Evolutionary conservation across 140 eudicot species (phyloP), one percentile per base, ranked within the genome.

Genomic region (Anethum foeniculum): DNA sequence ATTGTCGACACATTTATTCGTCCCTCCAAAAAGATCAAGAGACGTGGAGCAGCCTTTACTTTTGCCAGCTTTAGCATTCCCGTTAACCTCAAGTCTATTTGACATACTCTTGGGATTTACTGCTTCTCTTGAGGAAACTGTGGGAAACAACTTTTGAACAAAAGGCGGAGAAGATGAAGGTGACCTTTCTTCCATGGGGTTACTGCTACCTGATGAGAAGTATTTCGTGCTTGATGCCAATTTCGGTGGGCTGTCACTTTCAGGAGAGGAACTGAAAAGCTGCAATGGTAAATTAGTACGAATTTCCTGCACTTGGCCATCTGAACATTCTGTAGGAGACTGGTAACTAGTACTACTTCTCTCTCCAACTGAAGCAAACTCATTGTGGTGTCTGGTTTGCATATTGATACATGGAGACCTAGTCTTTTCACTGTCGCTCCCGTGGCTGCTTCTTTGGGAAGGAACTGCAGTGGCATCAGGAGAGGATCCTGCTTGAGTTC

Each of bases 101-200:
- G 88, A 89, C 79, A 86, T 21, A 82, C 87, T 85, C 78, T 84
- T 90, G 15, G 89, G 92, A 81, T 88, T 93, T 79, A 71, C 62
- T 72, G 82, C 85, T 34, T 81, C 89, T 78, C 89, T 87, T 0
- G 91, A 90, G 74, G 88, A 62, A 76, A 85, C 89, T 76, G 86
- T 71, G 2, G 98, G 98, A 79, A 94, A 92, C 84, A 94, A 81
- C 76, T 88, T 84, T 65, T 90, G 96, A 41, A 84, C 88, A 46
- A 92, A 81, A 78, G 96, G 98, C 80, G 97, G 97, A 62, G 97
- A 90, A 52, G 91, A 90, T 25, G 96, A 85, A 10, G 97, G 98
- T 32, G 98, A 89, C 64, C 85, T 86, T 80, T 94, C 98, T 58
- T 81, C 90, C 82, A 84, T 86, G 28, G 92, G 97, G 49, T 88